phyloP scores from a whole-genome alignment of 345 rosid genomes.

The Brassica napus region DNA sequence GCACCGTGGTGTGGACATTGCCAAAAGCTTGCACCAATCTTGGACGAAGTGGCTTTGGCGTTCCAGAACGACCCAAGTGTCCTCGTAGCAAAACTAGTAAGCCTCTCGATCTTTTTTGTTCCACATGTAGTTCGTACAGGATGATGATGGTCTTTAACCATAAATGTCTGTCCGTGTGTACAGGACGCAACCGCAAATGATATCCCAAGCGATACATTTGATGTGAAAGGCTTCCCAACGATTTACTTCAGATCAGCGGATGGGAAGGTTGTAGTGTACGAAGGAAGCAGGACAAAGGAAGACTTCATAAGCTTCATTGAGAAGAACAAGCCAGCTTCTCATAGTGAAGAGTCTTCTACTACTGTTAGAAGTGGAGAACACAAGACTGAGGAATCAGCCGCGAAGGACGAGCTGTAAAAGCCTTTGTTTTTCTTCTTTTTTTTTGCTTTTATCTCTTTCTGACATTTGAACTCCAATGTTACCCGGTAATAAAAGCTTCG shows the following conservation, averaged over 20 bases:
- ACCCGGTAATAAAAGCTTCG: conserved; percentile 8
- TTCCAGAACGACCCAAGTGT: conserved; percentile 61
- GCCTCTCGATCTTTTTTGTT: conserved; percentile 13
- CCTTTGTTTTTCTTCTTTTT: background rate
- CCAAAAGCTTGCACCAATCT: conserved; percentile 87
- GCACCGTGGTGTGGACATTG: conserved; percentile 99
- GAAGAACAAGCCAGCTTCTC: conserved; percentile 51
- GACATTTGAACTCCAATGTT: background rate
- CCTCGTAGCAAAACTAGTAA: conserved; percentile 80
- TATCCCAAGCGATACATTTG: conserved; percentile 55
- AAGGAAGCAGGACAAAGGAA: conserved; percentile 80
- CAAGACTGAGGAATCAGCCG: conserved; percentile 28
- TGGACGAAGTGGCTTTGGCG: conserved; percentile 88
- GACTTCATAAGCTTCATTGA: conserved; percentile 78
- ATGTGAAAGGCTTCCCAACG: conserved; percentile 86
- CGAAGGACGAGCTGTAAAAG: conserved; percentile 69
- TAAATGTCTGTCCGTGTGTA: background rate
- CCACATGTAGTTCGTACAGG: background rate
- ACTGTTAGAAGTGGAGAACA: conserved; percentile 23
- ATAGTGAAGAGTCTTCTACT: conserved; percentile 27
- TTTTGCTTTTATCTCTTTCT: background rate
- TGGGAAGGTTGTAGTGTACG: conserved; percentile 63
- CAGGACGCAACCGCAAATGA: conserved; percentile 96
- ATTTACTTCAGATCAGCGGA: conserved; percentile 70
- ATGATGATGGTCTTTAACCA: conserved; percentile 7